Percentiles rank a stretch among this genome's conserved stretches.
Conservation (phyloP, 2,329 filamentous ascomycete species). For the Fusarium sarcochroum region DNA sequence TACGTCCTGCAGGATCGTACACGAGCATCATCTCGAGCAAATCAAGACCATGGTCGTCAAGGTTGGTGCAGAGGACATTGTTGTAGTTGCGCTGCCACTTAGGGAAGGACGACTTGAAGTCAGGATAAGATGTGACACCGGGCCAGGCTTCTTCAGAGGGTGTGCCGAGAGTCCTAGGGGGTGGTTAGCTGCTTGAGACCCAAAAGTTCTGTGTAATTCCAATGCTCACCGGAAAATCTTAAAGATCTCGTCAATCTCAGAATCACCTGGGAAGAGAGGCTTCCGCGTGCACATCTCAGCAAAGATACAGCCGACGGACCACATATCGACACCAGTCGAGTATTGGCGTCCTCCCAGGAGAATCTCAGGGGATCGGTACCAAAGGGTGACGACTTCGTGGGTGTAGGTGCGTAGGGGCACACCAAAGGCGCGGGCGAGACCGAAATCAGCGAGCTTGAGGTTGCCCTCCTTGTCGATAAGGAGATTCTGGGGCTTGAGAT, state of each 20-base stretch:
- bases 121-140: slow-evolving; percentile 92
- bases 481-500: slow-evolving; percentile 92
- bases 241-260: slow-evolving; percentile 67
- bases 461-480: slow-evolving; percentile 90
- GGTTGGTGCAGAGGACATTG: slow-evolving; percentile 75
- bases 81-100: slow-evolving; percentile 85
- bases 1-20: slow-evolving; percentile 88
- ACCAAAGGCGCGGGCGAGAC: slow-evolving; percentile 89
- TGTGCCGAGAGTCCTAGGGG: slow-evolving; percentile 79
- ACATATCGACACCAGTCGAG: slow-evolving; percentile 95
- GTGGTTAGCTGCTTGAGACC: slow-evolving; percentile 18
- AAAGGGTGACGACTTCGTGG: slow-evolving; percentile 94
- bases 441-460: slow-evolving; percentile 91
- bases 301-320: slow-evolving; percentile 95
- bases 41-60: slow-evolving; percentile 80
- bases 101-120: slow-evolving; percentile 93
- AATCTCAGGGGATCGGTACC: slow-evolving; percentile 94
- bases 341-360: slow-evolving; percentile 92
- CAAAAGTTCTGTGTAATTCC: background rate
- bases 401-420: slow-evolving; percentile 93
- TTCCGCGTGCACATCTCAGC: slow-evolving; percentile 97
- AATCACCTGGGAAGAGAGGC: slow-evolving; percentile 92
- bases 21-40: slow-evolving; percentile 80
- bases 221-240: slow-evolving; percentile 77
- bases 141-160: slow-evolving; percentile 88